These are phyloP conservation scores for Wallacemonas collosoma DNA, from an alignment of 208 protist genomes.

Conservation along the genomic window DNA sequence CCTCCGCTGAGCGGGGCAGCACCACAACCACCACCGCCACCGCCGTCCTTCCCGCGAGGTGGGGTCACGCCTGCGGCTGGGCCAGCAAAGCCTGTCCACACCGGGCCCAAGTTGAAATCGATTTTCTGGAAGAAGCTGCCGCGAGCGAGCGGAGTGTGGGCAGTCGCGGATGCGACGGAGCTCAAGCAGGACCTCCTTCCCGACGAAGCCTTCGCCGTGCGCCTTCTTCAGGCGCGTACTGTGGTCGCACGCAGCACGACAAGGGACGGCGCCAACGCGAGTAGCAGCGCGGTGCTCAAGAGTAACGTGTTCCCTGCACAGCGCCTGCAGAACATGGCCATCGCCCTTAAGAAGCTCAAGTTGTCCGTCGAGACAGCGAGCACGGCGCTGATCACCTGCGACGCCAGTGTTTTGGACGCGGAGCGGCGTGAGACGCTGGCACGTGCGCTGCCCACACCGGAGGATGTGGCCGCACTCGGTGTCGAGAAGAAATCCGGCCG, in stretches of 20 bases:
- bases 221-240: constrained; percentile 28
- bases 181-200: constrained; percentile 25
- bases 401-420: constrained; percentile 35
- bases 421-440: constrained; percentile 55
- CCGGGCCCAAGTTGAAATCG: constrained; percentile 69
- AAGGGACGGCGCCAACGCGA: constrained; percentile 19
- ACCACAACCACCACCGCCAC: constrained; percentile 24
- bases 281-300: constrained; percentile 2
- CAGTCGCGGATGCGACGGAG: constrained; percentile 28
- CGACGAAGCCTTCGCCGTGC: constrained; percentile 52
- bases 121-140: constrained; percentile 84
- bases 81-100: constrained; percentile 26
- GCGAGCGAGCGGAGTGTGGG: constrained; percentile 66
- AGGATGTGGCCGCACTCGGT: constrained; percentile 51
- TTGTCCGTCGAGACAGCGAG: constrained; percentile 50
- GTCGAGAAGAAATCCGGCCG: constrained; percentile 43
- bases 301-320: constrained; percentile 63
- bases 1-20: constrained; percentile 15
- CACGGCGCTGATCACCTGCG: constrained; percentile 55
- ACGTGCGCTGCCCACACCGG: constrained; percentile 43
- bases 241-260: constrained; percentile 21
- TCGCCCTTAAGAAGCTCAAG: constrained; percentile 66
- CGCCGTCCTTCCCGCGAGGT: constrained; percentile 12
- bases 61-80: constrained; percentile 8
- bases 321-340: constrained; percentile 76